Evolutionary conservation across 2,329 filamentous ascomycete genomes (phyloP), one percentile per base, ranked within the genome.

Genomic region (Trichoderma citrinoviride): DNA sequence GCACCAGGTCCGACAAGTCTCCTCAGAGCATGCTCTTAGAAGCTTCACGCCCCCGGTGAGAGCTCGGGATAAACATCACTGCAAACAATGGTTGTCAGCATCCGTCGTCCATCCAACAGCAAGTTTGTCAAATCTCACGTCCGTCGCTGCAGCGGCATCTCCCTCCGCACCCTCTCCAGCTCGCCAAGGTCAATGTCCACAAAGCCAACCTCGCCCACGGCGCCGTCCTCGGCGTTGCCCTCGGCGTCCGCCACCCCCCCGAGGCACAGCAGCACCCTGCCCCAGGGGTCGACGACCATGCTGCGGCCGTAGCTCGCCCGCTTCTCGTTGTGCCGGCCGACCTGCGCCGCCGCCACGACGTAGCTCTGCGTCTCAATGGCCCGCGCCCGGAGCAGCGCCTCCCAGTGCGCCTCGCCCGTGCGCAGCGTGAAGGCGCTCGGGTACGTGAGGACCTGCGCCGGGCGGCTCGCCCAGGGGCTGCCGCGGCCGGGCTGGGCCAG

Each of bases 341-440:
- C 76, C 77, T 97, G 93, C 44, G 93, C 94, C 0, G 93, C 89
- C 10, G 93, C 94, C 67, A 97, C 80, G 2, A 97, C 88, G 80
- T 91, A 98, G 63, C 87, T 87, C 78, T 97, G 91, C 19, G 90
- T 92, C 81, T 97, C 94, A 66, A 97, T 92, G 10, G 94, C 94
- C 53, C 94, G 82, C 3, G 92, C 88, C 29, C 91, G 82, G 15
- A 97, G 80, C 6, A 98, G 79, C 2, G 86, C 81, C 72, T 92
- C 87, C 94, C 94, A 98, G 77, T 97, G 94, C 1, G 91, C 91
- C 64, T 82, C 83, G 0, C 94, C 94, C 0, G 94, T 97, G 1
- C 90, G 87, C 0, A 96, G 84, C 0, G 93, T 97, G 73, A 97
- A 98, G 4, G 94, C 94, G 6, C 91, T 94, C 0, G 94, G 94